Base-by-base conservation (phyloP, 2,329 filamentous ascomycete species). In the Botrytis hyacinthi region DNA sequence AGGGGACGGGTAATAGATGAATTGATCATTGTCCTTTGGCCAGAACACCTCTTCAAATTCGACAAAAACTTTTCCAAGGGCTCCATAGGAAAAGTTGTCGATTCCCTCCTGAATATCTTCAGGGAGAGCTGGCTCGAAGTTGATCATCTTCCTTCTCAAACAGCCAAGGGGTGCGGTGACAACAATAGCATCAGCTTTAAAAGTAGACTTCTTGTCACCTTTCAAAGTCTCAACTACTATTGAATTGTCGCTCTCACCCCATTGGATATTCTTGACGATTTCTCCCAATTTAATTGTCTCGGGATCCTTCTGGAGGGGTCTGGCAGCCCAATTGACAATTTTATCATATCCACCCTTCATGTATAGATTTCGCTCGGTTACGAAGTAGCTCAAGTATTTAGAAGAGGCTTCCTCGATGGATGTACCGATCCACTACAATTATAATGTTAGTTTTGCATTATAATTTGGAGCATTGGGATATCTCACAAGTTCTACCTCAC, bases 261-360 rank as follows among this genome's bases (percentile, higher is more conserved):
- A 84, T 37, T 78, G 75, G 75, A 84, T 82, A 42, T 81, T 76
- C 54, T 82, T 80, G n/a, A 84, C 83, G 12, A 78, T 76, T 63
- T 83, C 81, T 60, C 82, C 81, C 42, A 84, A 78, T n/a, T 78
- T 79, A 40, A 84, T 81, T 26, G 79, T 82, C 35, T 80, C 78
- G 5, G 82, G 79, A 62, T 81, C 78, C n/a, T 77, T 73, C 57
- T 77, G 77, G 59, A 84, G 80, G 22, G 81, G 80, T 69, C 82
- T 77, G 22, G 83, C 81, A 46, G 80, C 82, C 83, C 83, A 84
- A 51, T 83, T 78, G 40, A 84, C 81, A 44, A 84, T 82, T 66
- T 80, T 81, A 74, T 84, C 83, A 74, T 84, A 84, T n/a, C 83
- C 83, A 54, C 83, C 83, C 76, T 83, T 84, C 82, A 84, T 84